These are phyloP conservation scores for Trichoderma polysporum DNA, from an alignment of 2,329 filamentous ascomycete genomes.

Conservation along the genomic window DNA sequence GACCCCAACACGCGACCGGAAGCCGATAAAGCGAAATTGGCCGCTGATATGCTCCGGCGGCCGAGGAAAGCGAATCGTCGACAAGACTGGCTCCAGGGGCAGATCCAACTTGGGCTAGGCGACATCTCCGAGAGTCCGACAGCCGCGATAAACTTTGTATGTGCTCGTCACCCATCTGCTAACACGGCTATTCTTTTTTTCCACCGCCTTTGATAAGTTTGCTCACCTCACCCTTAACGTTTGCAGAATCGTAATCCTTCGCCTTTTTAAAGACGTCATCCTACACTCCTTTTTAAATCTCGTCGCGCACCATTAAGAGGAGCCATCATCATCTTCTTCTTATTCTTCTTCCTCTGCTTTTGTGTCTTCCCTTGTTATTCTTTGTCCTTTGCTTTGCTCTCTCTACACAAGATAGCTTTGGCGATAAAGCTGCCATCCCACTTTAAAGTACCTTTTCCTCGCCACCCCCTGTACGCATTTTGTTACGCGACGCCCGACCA, in stretches of 20 bases:
- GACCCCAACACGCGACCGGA: constrained; percentile 5
- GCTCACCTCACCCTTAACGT: background rate
- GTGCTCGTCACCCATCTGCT: background rate
- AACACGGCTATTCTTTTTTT: background rate
- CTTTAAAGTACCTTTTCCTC: background rate
- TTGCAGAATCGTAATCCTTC: background rate
- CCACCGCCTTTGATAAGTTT: constrained; percentile 4
- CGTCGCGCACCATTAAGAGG: background rate
- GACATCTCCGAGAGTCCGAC: constrained; percentile 10
- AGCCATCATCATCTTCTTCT: background rate
- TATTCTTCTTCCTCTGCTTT: background rate
- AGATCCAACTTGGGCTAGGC: constrained; percentile 1
- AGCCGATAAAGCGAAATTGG: background rate
- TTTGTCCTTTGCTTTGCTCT: background rate
- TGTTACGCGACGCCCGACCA: constrained; percentile 2
- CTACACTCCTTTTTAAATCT: constrained; percentile 8
- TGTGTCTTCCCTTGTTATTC: too few species aligned
- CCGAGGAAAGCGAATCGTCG: too few species aligned
- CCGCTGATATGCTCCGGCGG: too few species aligned
- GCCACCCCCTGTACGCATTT: background rate
- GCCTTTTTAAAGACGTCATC: background rate
- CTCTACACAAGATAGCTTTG: background rate
- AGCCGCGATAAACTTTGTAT: constrained; percentile 4
- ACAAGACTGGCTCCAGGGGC: background rate
- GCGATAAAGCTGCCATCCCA: background rate